A percentile compares a stretch with the other conserved stretches of the same genome.
Evolutionary conservation across 2,329 filamentous ascomycete genomes (phyloP).

Genomic region (Chaetothyriales sp.): DNA sequence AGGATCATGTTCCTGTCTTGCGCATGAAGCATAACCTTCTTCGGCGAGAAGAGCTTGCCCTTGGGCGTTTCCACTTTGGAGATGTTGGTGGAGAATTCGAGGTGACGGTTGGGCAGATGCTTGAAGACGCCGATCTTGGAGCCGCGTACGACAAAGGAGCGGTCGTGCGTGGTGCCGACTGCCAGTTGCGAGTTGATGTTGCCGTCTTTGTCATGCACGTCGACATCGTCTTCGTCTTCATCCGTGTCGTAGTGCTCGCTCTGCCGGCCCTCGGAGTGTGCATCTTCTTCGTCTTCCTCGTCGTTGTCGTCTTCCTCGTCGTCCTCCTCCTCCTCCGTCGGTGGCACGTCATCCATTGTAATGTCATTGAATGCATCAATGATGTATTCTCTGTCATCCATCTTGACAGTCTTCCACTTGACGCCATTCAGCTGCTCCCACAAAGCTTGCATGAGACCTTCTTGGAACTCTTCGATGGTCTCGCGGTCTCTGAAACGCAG

Average conservation of each 20-base stretch:
- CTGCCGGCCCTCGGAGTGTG: slow-evolving; percentile 48
- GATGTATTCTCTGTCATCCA: slow-evolving; percentile 85
- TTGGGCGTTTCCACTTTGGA: slow-evolving; percentile 83
- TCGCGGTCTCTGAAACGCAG: slow-evolving; percentile 77
- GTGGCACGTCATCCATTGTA: slow-evolving; percentile 67
- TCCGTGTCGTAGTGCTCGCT: slow-evolving; percentile 64
- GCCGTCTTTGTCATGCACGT: slow-evolving; percentile 55
- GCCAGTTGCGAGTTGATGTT: slow-evolving; percentile 88
- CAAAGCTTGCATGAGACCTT: slow-evolving; percentile 84
- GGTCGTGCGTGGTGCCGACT: slow-evolving; percentile 91
- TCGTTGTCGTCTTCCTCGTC: slow-evolving; percentile 44
- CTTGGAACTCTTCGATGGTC: slow-evolving; percentile 73
- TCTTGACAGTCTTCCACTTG: slow-evolving; percentile 89
- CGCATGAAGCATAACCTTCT: slow-evolving; percentile 91
- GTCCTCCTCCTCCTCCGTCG: slow-evolving; percentile 42
- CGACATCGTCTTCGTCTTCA: slow-evolving; percentile 67
- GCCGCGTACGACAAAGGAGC: slow-evolving; percentile 91
- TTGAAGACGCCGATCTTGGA: slow-evolving; percentile 99
- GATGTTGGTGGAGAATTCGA: slow-evolving; percentile 95
- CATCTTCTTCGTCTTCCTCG: slow-evolving; percentile 47
- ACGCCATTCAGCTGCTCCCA: slow-evolving; percentile 93
- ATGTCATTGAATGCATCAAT: slow-evolving; percentile 91
- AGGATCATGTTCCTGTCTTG: slow-evolving; percentile 83
- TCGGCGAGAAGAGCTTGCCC: slow-evolving; percentile 79
- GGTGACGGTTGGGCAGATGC: slow-evolving; percentile 78